These are phyloP conservation scores for Zygotorulaspora sp. DNA, from an alignment of 805 yeast species.

Conservation along the genomic window DNA sequence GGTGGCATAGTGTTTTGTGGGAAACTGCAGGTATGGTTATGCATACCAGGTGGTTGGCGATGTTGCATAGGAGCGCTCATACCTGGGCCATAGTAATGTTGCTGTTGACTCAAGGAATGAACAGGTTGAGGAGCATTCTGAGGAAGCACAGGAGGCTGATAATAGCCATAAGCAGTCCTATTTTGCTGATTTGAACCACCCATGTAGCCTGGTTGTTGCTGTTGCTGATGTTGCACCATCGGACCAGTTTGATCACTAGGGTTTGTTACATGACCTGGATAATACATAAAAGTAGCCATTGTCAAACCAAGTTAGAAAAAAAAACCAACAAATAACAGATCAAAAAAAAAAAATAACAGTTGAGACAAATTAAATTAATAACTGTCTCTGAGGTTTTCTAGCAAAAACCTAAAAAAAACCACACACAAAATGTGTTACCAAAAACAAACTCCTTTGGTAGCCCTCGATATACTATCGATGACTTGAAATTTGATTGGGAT, in stretches of 20 bases:
- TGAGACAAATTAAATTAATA: constrained; percentile 35
- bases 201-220: not conserved
- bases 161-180: constrained; percentile 17
- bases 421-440: constrained; percentile 7
- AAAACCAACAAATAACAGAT: constrained; percentile 6
- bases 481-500: not conserved
- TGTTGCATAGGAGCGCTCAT: constrained; percentile 5
- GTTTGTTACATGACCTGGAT: constrained; percentile 15
- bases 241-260: constrained; percentile 1
- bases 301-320: not conserved
- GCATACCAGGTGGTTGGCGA: not conserved
- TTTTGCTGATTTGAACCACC: constrained; percentile 7
- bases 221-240: constrained; percentile 4
- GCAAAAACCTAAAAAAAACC: constrained; percentile 4
- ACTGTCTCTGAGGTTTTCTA: constrained; percentile 25
- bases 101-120: constrained; percentile 13
- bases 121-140: constrained; percentile 17
- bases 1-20: constrained; percentile 11
- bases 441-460: not conserved
- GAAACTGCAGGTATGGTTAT: constrained; percentile 8
- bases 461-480: not conserved
- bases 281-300: constrained; percentile 19
- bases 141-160: constrained; percentile 18
- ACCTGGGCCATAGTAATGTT: constrained; percentile 5
- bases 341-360: constrained; percentile 4